Conservation (phyloP, 2,329 filamentous ascomycete species). For the Fusarium concolor region DNA sequence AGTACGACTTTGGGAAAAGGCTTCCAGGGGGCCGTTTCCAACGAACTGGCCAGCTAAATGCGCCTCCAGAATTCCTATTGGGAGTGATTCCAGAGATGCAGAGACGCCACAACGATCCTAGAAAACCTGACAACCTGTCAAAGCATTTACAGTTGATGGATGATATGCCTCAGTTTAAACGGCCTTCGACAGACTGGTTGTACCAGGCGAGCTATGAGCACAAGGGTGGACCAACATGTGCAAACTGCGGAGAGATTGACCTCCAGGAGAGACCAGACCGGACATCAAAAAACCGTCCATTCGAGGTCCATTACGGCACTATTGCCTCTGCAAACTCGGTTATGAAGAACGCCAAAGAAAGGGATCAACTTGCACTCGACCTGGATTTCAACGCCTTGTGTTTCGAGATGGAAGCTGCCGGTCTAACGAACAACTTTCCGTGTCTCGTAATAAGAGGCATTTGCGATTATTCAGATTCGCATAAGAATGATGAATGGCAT, state of each 20-base stretch:
- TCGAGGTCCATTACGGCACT: not conserved
- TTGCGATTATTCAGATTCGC: not conserved
- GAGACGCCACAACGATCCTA: not conserved
- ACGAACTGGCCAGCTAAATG: slow-evolving; percentile 15
- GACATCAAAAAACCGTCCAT: not conserved
- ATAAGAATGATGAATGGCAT: not conserved
- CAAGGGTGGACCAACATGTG: not conserved
- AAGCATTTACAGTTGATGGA: not conserved
- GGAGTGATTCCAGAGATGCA: not conserved
- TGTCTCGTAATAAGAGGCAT: not conserved
- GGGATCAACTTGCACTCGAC: not conserved
- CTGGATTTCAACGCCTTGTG: not conserved
- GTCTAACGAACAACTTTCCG: not conserved
- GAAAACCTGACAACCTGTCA: not conserved
- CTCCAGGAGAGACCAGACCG: not conserved
- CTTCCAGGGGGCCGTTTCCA: not conserved
- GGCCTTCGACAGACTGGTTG: not conserved
- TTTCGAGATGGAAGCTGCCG: too few species aligned
- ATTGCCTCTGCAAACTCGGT: not conserved
- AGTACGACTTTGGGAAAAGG: slow-evolving; percentile 43
- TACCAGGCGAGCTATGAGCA: not conserved
- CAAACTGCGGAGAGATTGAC: not conserved
- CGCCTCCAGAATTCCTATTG: slow-evolving; percentile 19
- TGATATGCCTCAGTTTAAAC: not conserved
- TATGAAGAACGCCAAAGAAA: not conserved